Conservation (phyloP, 805 yeast genomes). For the Wickerhamomyces xylosicus region DNA sequence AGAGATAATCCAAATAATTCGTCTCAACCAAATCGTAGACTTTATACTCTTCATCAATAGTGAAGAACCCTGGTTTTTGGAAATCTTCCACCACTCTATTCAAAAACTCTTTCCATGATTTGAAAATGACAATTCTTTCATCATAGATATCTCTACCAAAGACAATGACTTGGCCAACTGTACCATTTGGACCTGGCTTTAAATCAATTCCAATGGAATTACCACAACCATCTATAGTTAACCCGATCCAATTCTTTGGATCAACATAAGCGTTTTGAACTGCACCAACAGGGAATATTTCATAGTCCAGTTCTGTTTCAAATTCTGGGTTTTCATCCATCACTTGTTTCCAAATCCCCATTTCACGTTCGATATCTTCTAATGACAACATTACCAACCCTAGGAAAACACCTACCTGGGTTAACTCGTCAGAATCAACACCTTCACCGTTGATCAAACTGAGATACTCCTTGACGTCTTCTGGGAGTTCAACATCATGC, state of each 20-base stretch:
- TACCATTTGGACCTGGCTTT: conserved; percentile 10
- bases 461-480: background rate
- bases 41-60: background rate
- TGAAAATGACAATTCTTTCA: conserved; percentile 3
- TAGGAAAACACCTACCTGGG: conserved; percentile 1
- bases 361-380: conserved; percentile 6
- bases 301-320: conserved; percentile 1
- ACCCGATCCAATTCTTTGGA: conserved; percentile 7
- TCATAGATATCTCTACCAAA: conserved; percentile 10
- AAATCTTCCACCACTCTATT: background rate
- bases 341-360: conserved; percentile 9
- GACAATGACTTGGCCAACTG: conserved; percentile 8
- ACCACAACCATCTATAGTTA: conserved; percentile 10
- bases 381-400: conserved; percentile 4
- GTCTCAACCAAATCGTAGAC: background rate
- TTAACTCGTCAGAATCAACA: background rate
- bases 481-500: background rate
- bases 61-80: background rate
- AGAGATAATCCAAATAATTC: background rate
- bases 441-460: background rate
- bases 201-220: conserved; percentile 11
- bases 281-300: conserved; percentile 4
- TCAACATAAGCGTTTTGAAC: conserved; percentile 6
- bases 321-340: conserved; percentile 6
- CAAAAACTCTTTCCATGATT: conserved; percentile 3